Base-by-base conservation (phyloP, 108 stramenopile species). In the Skeletonema grethae region DNA sequence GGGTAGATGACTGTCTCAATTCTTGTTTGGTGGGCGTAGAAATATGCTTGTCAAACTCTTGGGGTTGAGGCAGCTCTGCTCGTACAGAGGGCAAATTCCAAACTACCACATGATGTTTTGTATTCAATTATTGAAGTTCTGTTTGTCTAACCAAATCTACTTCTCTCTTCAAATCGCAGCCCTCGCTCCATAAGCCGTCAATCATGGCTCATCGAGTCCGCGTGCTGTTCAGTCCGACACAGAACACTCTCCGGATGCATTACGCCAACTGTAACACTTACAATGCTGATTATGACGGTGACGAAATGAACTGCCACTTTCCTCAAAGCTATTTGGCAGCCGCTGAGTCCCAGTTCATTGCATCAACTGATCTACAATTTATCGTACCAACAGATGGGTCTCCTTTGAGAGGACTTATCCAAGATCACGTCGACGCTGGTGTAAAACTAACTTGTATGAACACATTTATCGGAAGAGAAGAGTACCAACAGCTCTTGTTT, bases 271-370 rank as follows among this genome's bases (percentile, higher is more conserved):
- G 99, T 81, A 99, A 99, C 82, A 96, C 98, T 5, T 99, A 99
- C 93, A 99, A 99, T 75, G 99, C 99, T 7, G 99, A 99, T 84
- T 99, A 97, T 63, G 99, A 99, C 74, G 99, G 99, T 10, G 99
- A 99, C 77, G 99, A 99, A 87, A 99, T 99, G 89, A 99, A 99
- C 80, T 97, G 98, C 72, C 99, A 99, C 73, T 95, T 99, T 60
- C 98, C 98, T 34, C 99, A 99, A 76, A 89, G 83, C 73, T 95
- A 98, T 65, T 58, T 99, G n/a, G 97, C 95, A 3, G 82, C 94
- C 7, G 97, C 98, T 0, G 99, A 99, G 72, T 95, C 97, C 0
- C 81, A 94, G 61, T 86, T 85, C 36, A 94, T 99, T 63, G 97
- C 97, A 15, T 84, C 76, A 69, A 98, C 99, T 7, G 94, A 98